A percentile compares a stretch with the other conserved stretches of the same genome.
Conservation (phyloP, 768 basidiomycete genomes). For the Mycena vulgaris region DNA sequence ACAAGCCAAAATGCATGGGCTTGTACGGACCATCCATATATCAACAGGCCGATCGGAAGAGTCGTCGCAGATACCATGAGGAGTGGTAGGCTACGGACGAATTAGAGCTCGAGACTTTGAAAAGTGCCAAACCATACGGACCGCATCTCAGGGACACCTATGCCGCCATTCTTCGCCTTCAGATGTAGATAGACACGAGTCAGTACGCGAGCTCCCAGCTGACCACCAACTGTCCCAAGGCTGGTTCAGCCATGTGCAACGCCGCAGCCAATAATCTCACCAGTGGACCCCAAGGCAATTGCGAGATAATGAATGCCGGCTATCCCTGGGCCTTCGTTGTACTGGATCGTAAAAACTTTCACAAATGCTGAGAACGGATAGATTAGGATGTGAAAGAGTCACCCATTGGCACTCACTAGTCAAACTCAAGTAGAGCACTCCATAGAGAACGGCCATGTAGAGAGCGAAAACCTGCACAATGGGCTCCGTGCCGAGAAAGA, state of each 20-base stretch:
- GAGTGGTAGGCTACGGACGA: slow-evolving; percentile 45
- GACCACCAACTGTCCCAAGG: slow-evolving; percentile 54
- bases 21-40: slow-evolving; percentile 75
- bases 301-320: slow-evolving; percentile 76
- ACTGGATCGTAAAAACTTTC: slow-evolving; percentile 65
- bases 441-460: slow-evolving; percentile 75
- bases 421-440: slow-evolving; percentile 58
- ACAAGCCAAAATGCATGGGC: slow-evolving; percentile 70
- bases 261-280: slow-evolving; percentile 54
- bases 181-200: slow-evolving; percentile 64
- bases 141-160: slow-evolving; percentile 71
- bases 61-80: slow-evolving; percentile 66
- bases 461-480: slow-evolving; percentile 73
- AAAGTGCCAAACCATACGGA: slow-evolving; percentile 23
- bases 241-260: not conserved
- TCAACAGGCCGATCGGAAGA: slow-evolving; percentile 73
- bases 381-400: slow-evolving; percentile 13
- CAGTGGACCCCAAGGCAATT: slow-evolving; percentile 66
- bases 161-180: slow-evolving; percentile 63
- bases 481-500: slow-evolving; percentile 68
- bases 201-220: slow-evolving; percentile 59
- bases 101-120: slow-evolving; percentile 16
- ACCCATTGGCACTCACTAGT: slow-evolving; percentile 50
- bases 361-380: slow-evolving; percentile 60
- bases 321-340: slow-evolving; percentile 65